These are phyloP conservation scores for Aphanomyces cochlioides DNA, from an alignment of 352 stramenopile species.

Conservation along the genomic window DNA sequence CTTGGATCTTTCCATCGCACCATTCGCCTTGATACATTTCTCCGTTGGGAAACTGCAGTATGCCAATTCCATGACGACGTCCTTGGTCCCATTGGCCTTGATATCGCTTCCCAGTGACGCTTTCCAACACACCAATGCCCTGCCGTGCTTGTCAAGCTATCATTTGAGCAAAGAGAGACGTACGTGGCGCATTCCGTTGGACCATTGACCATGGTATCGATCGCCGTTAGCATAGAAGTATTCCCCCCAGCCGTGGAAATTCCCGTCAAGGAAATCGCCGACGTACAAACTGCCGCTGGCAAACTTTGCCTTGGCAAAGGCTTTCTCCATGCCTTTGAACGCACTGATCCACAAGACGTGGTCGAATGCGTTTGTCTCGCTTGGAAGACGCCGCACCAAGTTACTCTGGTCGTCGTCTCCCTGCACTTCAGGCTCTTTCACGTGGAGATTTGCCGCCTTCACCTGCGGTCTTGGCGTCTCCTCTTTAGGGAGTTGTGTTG, in stretches of 20 bases:
- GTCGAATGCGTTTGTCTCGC: conserved; percentile 15
- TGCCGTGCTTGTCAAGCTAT: neutral
- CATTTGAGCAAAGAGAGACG: neutral
- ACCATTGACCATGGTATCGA: conserved; percentile 82
- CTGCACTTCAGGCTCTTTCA: no score
- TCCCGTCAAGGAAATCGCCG: conserved; percentile 53
- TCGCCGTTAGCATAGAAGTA: conserved; percentile 80
- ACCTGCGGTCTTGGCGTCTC: neutral
- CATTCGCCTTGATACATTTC: conserved; percentile 87
- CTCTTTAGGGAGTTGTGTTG: neutral
- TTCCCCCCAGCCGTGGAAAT: conserved; percentile 79
- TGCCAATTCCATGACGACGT: conserved; percentile 73
- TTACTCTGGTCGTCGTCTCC: no score
- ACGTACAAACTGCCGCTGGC: conserved; percentile 69
- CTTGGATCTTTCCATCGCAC: conserved; percentile 65
- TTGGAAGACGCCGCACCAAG: neutral
- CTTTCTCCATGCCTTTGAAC: conserved; percentile 39
- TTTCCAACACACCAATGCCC: conserved; percentile 65
- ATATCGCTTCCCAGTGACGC: conserved; percentile 53
- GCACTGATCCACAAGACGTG: conserved; percentile 51
- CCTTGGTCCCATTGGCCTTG: conserved; percentile 70
- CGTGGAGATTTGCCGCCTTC: no score
- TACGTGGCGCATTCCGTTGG: conserved; percentile 55
- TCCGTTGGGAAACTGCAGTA: conserved; percentile 68
- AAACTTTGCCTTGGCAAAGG: conserved; percentile 66